These are phyloP conservation scores for Phytopythium delawarense DNA, from an alignment of 352 stramenopile species.

Conservation along the genomic window DNA sequence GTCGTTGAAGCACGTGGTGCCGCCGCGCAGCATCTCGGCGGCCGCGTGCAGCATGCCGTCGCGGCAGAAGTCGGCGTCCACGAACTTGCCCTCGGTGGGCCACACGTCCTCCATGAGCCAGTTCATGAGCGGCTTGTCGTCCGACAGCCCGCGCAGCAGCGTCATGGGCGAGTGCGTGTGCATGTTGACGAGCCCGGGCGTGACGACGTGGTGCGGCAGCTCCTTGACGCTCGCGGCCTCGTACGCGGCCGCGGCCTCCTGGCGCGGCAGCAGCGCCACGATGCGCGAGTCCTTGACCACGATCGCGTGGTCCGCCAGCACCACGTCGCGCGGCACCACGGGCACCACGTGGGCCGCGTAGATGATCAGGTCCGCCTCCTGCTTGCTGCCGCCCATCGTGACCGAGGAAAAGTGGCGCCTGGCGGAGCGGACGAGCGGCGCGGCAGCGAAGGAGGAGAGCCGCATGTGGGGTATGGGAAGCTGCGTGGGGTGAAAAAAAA, in stretches of 20 bases:
- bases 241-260: slow-evolving; percentile 52
- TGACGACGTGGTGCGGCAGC: slow-evolving; percentile 64
- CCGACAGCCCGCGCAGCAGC: slow-evolving; percentile 78
- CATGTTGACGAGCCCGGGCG: slow-evolving; percentile 83
- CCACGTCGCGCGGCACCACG: slow-evolving; percentile 64
- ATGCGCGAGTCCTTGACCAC: slow-evolving; percentile 69
- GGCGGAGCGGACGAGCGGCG: background rate
- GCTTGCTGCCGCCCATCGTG: slow-evolving; percentile 22
- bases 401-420: background rate
- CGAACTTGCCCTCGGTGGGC: slow-evolving; percentile 76
- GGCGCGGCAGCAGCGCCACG: slow-evolving; percentile 62
- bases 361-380: slow-evolving; percentile 65
- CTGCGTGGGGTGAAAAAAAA: background rate
- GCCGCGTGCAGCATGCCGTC: slow-evolving; percentile 71
- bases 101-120: slow-evolving; percentile 87
- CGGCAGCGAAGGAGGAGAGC: background rate
- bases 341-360: slow-evolving; percentile 76
- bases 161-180: slow-evolving; percentile 88
- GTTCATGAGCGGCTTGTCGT: slow-evolving; percentile 82
- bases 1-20: slow-evolving; percentile 89
- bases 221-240: slow-evolving; percentile 33
- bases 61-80: slow-evolving; percentile 64
- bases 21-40: slow-evolving; percentile 87
- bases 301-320: slow-evolving; percentile 74
- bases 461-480: background rate